phyloP scores from a whole-genome alignment of 2,329 filamentous ascomycete genomes.

The Helotiales sp. region DNA sequence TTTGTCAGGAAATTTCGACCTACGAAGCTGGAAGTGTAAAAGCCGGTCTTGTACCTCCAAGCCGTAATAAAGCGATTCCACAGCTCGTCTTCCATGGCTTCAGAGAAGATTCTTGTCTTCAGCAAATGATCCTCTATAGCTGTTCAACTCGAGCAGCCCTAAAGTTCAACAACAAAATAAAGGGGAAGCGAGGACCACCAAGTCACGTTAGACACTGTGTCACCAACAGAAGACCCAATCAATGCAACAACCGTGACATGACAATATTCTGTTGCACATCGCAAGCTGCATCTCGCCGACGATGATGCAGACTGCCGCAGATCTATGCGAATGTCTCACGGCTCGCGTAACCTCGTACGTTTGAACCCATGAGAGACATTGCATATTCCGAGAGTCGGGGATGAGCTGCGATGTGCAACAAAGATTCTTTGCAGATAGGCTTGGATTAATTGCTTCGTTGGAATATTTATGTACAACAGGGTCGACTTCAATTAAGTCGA shows the following conservation, averaged over 20 bases:
- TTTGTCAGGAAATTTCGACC: too few relatives aligned
- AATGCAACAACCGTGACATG: background rate
- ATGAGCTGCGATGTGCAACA: background rate
- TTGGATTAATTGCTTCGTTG: too few relatives aligned
- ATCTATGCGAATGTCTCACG: background rate
- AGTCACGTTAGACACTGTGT: background rate
- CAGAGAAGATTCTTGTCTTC: too few relatives aligned
- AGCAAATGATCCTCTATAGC: too few relatives aligned
- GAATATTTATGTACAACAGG: too few relatives aligned
- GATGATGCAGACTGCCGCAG: slow-evolving; percentile 3
- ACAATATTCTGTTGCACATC: slow-evolving; percentile 3
- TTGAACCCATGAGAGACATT: background rate
- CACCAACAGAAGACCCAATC: background rate
- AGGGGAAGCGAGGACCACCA: background rate
- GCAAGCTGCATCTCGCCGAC: slow-evolving; percentile 5
- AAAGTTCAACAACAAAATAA: background rate
- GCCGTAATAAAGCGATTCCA: too few relatives aligned
- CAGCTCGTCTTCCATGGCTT: too few relatives aligned
- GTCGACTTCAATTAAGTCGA: too few relatives aligned
- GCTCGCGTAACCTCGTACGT: background rate
- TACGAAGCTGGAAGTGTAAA: too few relatives aligned
- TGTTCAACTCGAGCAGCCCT: too few relatives aligned
- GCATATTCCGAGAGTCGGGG: background rate
- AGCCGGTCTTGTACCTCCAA: too few relatives aligned
- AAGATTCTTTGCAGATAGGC: background rate